These are phyloP conservation scores for Rutidosis leptorrhynchoides DNA, from an alignment of 129 eudicot genomes.

Conservation along the genomic window DNA sequence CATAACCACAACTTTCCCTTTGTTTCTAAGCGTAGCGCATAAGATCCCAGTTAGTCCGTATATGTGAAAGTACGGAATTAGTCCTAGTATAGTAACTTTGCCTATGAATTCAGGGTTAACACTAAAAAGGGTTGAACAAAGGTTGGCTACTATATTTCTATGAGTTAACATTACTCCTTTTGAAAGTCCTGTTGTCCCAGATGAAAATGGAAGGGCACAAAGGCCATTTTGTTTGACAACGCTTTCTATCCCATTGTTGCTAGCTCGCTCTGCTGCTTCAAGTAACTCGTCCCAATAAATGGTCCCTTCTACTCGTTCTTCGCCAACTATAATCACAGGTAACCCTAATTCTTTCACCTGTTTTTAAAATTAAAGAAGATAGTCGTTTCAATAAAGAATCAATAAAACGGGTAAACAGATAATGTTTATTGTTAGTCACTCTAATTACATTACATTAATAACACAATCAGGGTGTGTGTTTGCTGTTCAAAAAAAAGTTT, in stretches of 20 bases:
- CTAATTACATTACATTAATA: too few relatives aligned
- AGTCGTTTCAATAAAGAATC: background rate
- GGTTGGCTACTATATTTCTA: constrained; percentile 74
- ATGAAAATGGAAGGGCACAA: constrained; percentile 95
- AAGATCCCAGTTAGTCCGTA: constrained; percentile 85
- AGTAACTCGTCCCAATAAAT: constrained; percentile 66
- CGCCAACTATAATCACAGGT: constrained; percentile 59
- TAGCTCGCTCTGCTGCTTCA: constrained; percentile 61
- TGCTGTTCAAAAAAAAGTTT: too few relatives aligned
- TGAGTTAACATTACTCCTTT: constrained; percentile 96
- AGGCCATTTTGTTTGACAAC: constrained; percentile 52
- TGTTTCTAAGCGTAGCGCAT: constrained; percentile 74
- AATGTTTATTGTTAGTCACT: too few relatives aligned
- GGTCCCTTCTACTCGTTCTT: constrained; percentile 53
- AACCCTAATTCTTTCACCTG: constrained; percentile 68
- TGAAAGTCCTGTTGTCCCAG: constrained; percentile 91
- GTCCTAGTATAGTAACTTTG: constrained; percentile 64
- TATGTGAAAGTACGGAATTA: constrained; percentile 86
- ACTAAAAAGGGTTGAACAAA: constrained; percentile 75
- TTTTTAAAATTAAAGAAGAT: background rate
- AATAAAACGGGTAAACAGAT: too few relatives aligned
- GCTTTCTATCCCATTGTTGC: constrained; percentile 36
- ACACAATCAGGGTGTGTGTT: too few relatives aligned
- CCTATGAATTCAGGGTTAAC: constrained; percentile 72
- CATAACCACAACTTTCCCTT: constrained; percentile 91